phyloP scores from a whole-genome alignment of 2,329 filamentous ascomycete species.

The Pseudogymnoascus sp. region DNA sequence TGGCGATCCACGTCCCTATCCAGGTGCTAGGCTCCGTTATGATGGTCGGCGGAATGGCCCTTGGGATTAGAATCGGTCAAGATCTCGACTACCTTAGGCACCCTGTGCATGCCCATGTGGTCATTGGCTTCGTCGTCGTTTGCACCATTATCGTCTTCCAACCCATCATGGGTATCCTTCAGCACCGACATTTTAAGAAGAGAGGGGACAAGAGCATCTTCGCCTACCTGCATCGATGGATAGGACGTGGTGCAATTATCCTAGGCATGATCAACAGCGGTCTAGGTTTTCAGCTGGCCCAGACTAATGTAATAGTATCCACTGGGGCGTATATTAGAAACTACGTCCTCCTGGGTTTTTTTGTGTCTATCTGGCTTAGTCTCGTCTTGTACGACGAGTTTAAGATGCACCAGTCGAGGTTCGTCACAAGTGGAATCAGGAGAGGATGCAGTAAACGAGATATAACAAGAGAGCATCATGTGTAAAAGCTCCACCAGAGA shows the following conservation, averaged over 20 bases:
- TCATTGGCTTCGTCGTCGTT: not conserved
- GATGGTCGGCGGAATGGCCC: slow-evolving; percentile 11
- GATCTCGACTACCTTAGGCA: not conserved
- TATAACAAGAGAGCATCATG: not conserved
- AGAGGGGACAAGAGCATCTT: slow-evolving; percentile 11
- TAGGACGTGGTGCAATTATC: slow-evolving; percentile 12
- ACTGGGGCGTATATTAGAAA: slow-evolving; percentile 10
- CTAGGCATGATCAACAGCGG: slow-evolving; percentile 14
- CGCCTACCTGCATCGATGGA: slow-evolving; percentile 13
- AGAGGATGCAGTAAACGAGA: not conserved
- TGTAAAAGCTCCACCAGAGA: not conserved
- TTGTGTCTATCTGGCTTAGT: not conserved
- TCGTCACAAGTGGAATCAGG: not conserved
- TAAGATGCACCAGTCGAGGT: not conserved
- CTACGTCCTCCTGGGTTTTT: not conserved
- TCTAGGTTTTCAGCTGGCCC: slow-evolving; percentile 13
- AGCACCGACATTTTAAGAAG: slow-evolving; percentile 13
- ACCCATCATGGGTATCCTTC: slow-evolving; percentile 12
- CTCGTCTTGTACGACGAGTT: not conserved
- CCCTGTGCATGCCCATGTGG: not conserved
- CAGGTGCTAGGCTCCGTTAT: slow-evolving; percentile 11
- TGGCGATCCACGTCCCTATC: slow-evolving; percentile 12
- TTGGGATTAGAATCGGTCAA: slow-evolving; percentile 7
- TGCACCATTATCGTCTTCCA: not conserved
- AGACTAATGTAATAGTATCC: slow-evolving; percentile 10